phyloP scores from a whole-genome alignment of 495 filamentous ascomycete genomes.

The Penicillium lagena region DNA sequence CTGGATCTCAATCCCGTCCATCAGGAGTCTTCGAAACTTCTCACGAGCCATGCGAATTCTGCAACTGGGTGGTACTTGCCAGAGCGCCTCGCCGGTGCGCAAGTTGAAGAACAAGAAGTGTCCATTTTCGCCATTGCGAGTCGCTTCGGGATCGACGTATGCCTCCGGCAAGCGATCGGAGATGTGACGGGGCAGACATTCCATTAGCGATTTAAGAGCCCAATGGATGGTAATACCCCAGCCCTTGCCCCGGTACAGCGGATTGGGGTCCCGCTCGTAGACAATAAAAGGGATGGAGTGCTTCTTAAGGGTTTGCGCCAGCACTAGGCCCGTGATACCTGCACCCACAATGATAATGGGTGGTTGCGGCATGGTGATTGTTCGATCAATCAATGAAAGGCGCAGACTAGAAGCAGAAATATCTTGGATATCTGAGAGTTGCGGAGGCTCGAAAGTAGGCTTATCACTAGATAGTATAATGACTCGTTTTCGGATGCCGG shows the following conservation, averaged over 20 bases:
- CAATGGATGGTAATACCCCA: slow-evolving; percentile 1
- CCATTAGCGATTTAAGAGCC: slow-evolving; percentile 8
- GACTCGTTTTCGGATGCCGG: no score
- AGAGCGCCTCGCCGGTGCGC: slow-evolving; percentile 37
- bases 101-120: slow-evolving; percentile 50
- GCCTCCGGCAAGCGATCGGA: slow-evolving; percentile 40
- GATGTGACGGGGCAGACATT: slow-evolving; percentile 44
- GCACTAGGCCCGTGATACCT: slow-evolving; percentile 14
- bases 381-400: no score
- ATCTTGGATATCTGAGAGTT: no score
- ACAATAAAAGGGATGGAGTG: slow-evolving; percentile 11
- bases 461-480: no score
- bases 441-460: no score
- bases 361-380: background rate
- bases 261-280: slow-evolving; percentile 11
- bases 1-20: slow-evolving; percentile 41
- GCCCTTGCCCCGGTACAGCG: slow-evolving; percentile 1
- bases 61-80: slow-evolving; percentile 38
- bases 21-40: slow-evolving; percentile 39
- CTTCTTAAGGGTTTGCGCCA: slow-evolving; percentile 13
- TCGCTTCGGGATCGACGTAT: slow-evolving; percentile 41
- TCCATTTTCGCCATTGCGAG: slow-evolving; percentile 37
- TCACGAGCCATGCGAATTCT: slow-evolving; percentile 46
- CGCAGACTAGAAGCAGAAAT: no score
- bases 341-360: slow-evolving; percentile 13